Conservation (phyloP, 192 early-diverging fungal genomes). For the Backusella mclennaniae region DNA sequence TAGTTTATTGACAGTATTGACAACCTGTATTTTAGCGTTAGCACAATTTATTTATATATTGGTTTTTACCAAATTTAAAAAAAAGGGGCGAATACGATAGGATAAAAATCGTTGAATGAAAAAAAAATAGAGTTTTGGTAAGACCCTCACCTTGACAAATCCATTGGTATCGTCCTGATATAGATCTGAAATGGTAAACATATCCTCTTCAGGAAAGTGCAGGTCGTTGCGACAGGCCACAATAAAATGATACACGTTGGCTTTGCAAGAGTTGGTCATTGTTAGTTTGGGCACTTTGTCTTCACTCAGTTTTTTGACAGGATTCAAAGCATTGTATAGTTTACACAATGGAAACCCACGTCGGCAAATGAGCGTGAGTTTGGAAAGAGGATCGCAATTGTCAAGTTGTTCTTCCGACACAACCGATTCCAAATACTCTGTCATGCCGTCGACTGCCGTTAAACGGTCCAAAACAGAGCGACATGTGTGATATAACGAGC, state of each 20-base stretch:
- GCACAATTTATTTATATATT: constrained; percentile 22
- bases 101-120: neutral
- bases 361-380: constrained; percentile 72
- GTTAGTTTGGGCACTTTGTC: constrained; percentile 45
- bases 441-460: constrained; percentile 69
- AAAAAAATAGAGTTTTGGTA: neutral
- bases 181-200: constrained; percentile 85
- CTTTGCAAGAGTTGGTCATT: constrained; percentile 72
- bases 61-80: constrained; percentile 55
- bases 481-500: constrained; percentile 73
- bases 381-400: constrained; percentile 58
- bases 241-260: constrained; percentile 84
- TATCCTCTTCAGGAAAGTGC: constrained; percentile 67
- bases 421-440: constrained; percentile 49
- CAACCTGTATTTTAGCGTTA: constrained; percentile 49
- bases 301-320: constrained; percentile 58
- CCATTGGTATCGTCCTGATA: constrained; percentile 96
- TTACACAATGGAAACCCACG: constrained; percentile 69
- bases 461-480: constrained; percentile 66
- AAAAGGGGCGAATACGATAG: neutral
- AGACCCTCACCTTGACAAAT: constrained; percentile 81
- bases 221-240: constrained; percentile 81
- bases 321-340: constrained; percentile 69
- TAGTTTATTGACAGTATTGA: constrained; percentile 79
- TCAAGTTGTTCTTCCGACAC: neutral